These are phyloP conservation scores for Ophiostoma sp. DNA, from an alignment of 2,329 filamentous ascomycete species.

Conservation along the genomic window DNA sequence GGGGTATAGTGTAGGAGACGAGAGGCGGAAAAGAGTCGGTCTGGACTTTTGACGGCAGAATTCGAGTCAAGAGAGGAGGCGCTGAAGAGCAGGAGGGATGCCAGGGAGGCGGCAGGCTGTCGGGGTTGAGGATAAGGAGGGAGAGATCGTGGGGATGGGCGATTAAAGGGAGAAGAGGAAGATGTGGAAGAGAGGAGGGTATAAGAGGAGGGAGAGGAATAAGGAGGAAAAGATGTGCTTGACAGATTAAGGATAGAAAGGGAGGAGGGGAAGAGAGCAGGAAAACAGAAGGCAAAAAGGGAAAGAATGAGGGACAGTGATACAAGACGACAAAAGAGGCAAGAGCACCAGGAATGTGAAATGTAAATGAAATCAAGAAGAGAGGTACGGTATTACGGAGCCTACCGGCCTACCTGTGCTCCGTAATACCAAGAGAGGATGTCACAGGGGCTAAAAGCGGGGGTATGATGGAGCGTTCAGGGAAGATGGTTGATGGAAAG, in stretches of 20 bases:
- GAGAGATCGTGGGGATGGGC: slow-evolving; percentile 2
- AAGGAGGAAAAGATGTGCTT: neutral
- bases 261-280: neutral
- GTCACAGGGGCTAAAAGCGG: slow-evolving; percentile 22
- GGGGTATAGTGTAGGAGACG: neutral
- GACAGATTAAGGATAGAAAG: neutral
- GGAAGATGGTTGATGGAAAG: neutral
- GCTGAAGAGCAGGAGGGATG: neutral
- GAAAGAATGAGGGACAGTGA: neutral
- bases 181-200: neutral
- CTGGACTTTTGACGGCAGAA: neutral
- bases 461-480: slow-evolving; percentile 14
- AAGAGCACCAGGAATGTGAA: slow-evolving; percentile 11
- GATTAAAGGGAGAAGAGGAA: neutral
- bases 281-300: slow-evolving; percentile 11
- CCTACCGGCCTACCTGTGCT: neutral
- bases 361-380: slow-evolving; percentile 5
- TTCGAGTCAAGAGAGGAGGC: neutral
- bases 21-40: neutral
- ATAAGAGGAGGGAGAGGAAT: neutral
- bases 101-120: neutral
- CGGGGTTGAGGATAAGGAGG: slow-evolving; percentile 1
- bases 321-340: neutral
- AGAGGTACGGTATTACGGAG: neutral
- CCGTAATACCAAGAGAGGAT: slow-evolving; percentile 7